Conservation (phyloP, 768 basidiomycete genomes). For the Termitomyces sp. region DNA sequence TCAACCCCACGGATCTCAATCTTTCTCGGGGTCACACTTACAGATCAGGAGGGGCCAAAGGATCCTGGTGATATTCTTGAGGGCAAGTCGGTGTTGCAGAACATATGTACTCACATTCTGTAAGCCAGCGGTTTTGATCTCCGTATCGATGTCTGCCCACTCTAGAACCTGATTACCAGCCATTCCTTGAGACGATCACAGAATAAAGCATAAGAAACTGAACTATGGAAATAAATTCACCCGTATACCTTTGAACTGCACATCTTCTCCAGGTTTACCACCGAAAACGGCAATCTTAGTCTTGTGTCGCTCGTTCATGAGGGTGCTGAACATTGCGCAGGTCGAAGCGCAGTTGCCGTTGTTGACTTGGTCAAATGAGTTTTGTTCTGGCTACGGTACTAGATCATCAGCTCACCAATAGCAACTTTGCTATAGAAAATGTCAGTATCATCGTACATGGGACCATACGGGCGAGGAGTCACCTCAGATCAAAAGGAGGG, state of each 20-base stretch:
- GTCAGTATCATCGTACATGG: background rate
- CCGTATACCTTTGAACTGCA: constrained; percentile 49
- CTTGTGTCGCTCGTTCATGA: constrained; percentile 56
- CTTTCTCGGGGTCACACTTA: constrained; percentile 24
- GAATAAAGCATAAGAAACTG: background rate
- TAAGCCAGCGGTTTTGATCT: constrained; percentile 57
- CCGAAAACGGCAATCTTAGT: constrained; percentile 57
- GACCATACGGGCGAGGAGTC: background rate
- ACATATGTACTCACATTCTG: constrained; percentile 35
- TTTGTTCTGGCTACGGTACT: background rate
- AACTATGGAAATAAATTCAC: background rate
- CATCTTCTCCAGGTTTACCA: constrained; percentile 48
- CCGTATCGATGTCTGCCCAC: constrained; percentile 58
- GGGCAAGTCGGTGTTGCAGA: background rate
- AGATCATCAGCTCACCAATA: constrained; percentile 33
- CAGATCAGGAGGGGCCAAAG: constrained; percentile 43
- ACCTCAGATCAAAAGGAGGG: constrained; percentile 49
- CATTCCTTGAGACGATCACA: constrained; percentile 36
- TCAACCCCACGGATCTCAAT: background rate
- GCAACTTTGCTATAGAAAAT: constrained; percentile 38
- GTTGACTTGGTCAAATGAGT: constrained; percentile 27
- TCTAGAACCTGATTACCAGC: constrained; percentile 64
- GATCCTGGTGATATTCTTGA: constrained; percentile 28
- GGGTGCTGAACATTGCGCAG: constrained; percentile 60
- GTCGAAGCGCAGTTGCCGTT: constrained; percentile 58